phyloP scores from a whole-genome alignment of 345 rosid species.

The Eucalyptus decipiens region DNA sequence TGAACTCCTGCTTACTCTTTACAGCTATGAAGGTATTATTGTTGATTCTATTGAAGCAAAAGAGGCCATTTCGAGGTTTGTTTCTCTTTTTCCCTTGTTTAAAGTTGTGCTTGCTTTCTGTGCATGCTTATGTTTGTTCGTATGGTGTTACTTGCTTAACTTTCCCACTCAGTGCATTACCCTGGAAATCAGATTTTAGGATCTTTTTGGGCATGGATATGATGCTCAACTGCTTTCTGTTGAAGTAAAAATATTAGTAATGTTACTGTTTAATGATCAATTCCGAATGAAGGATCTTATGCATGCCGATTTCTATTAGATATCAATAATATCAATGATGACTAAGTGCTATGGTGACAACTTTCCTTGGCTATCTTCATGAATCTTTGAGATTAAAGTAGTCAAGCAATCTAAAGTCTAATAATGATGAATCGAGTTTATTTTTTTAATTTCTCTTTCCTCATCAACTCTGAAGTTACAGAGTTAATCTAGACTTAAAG shows the following conservation, averaged over 20 bases:
- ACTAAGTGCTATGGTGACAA: neutral
- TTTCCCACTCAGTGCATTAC: neutral
- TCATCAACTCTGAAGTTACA: neutral
- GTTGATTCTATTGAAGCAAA: conserved; percentile 80
- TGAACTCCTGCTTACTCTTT: neutral
- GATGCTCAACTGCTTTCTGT: neutral
- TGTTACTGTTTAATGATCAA: neutral
- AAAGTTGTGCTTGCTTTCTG: neutral
- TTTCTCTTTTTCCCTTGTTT: neutral
- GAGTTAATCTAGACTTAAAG: neutral
- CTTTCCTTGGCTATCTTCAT: neutral
- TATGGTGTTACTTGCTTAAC: neutral
- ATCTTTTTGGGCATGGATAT: neutral
- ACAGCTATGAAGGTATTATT: conserved; percentile 85
- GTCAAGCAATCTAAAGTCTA: neutral
- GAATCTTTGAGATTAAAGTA: neutral
- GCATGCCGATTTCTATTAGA: neutral
- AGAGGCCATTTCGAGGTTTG: conserved; percentile 71
- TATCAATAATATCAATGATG: neutral
- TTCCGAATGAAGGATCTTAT: neutral
- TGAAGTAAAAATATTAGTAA: neutral
- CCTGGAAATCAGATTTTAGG: neutral
- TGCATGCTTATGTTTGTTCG: neutral
- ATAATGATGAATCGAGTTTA: neutral
- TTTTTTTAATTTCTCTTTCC: neutral